Conservation (phyloP, 2,329 filamentous ascomycete genomes). For the Harringtonia aguacate region DNA sequence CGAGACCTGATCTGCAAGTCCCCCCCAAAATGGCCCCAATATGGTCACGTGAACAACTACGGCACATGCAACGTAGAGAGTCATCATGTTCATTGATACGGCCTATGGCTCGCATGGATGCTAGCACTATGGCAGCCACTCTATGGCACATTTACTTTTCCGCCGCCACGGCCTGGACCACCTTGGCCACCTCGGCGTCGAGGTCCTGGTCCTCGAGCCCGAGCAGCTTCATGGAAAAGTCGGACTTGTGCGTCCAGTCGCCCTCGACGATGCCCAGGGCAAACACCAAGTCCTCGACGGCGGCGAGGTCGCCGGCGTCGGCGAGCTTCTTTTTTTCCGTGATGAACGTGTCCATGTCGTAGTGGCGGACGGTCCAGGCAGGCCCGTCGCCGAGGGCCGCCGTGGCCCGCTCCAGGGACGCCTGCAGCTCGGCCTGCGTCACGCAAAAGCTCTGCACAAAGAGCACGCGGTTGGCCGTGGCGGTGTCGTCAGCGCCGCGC, state of each 20-base stretch:
- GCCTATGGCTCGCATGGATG: background rate
- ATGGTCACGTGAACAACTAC: too few species aligned
- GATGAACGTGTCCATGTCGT: slow-evolving; percentile 29
- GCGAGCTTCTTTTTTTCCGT: slow-evolving; percentile 23
- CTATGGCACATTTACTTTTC: background rate
- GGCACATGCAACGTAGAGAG: too few species aligned
- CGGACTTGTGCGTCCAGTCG: slow-evolving; percentile 33
- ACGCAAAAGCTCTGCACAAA: slow-evolving; percentile 30
- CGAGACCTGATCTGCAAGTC: too few species aligned
- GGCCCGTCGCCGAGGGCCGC: slow-evolving; percentile 3
- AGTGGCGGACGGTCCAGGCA: slow-evolving; percentile 18
- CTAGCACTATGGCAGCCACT: too few species aligned
- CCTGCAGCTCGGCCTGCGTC: slow-evolving; percentile 23
- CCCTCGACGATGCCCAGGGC: slow-evolving; percentile 34
- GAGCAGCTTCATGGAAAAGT: slow-evolving; percentile 35
- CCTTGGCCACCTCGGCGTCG: slow-evolving; percentile 29
- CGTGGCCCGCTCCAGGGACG: slow-evolving; percentile 22
- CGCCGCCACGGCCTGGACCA: background rate
- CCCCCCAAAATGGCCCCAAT: too few species aligned
- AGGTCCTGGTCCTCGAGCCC: slow-evolving; percentile 35
- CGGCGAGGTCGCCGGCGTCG: slow-evolving; percentile 25
- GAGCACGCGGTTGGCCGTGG: slow-evolving; percentile 22
- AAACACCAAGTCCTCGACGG: slow-evolving; percentile 37
- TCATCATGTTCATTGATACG: too few species aligned
- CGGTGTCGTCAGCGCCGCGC: slow-evolving; percentile 11